Base-by-base conservation (phyloP, 106 monocot species). In the Narthecium ossifragum region DNA sequence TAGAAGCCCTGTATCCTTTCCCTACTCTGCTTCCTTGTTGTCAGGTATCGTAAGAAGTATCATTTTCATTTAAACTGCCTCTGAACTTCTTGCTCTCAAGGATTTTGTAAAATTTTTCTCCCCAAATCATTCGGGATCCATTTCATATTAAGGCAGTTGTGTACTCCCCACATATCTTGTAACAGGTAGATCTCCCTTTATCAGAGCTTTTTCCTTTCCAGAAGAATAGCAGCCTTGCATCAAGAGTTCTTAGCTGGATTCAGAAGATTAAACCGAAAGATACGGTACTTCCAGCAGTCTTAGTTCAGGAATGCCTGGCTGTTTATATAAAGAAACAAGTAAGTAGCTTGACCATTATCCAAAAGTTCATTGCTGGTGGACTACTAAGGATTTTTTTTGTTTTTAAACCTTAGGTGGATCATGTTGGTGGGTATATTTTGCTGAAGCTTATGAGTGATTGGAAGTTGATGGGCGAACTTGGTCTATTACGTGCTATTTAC, bases 391-490 rank as follows among this genome's bases (percentile, higher is more conserved):
- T 21, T 55, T 21, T 29, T 31, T 31, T 43, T 17, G 36, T 57
- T 31, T 38, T 57, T 43, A 18, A n/a, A 21, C 71, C 31, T 47
- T 60, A 96, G 94, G 80, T 96, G 63, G 94, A 96, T 78, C 63
- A 70, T 27, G 63, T 90, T n/a, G 94, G 90, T 39, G 86, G 70
- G 38, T 67, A 71, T 67, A 96, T 90, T 51, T 58, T 90, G 33
- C 49, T 62, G 45, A 96, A 86, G 68, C 72, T 96, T 46, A 96
- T 96, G 86, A 65, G 53, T 70, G 94, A 80, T 21, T 96, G 94
- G 90, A 83, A 65, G 77, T 75, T 96, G 72, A 90, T 90, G 80
- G 83, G 86, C 65, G 90, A 90, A 61, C 83, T 96, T 33, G 65
- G 80, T 69, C 75, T 90, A 18, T 74, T 96, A 58, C 89, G 80